These are phyloP conservation scores for Alternaria sp. DNA, from an alignment of 2,329 filamentous ascomycete species.

Conservation along the genomic window DNA sequence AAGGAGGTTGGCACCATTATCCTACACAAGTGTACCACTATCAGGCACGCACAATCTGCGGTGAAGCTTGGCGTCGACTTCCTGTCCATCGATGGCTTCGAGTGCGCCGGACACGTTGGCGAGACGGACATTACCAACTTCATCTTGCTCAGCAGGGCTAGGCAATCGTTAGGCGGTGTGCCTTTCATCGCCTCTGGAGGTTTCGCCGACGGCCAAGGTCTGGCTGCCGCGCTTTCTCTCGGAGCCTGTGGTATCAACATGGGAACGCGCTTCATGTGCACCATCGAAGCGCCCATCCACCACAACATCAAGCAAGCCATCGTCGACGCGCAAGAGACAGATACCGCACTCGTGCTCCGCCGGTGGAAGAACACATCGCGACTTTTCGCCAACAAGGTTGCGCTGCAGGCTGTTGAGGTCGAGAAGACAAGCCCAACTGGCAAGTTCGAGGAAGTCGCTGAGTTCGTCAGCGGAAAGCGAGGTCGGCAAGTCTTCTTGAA, in stretches of 20 bases:
- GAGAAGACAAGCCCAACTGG: conserved; percentile 83
- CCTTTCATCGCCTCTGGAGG: conserved; percentile 97
- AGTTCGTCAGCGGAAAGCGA: conserved; percentile 86
- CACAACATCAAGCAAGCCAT: conserved; percentile 93
- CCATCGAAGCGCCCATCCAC: conserved; percentile 90
- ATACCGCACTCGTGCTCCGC: conserved; percentile 86
- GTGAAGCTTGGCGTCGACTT: conserved; percentile 97
- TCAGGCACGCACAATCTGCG: conserved; percentile 88
- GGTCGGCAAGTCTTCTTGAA: conserved; percentile 91
- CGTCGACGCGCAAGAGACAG: conserved; percentile 84
- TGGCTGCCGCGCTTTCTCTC: conserved; percentile 87
- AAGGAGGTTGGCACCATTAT: conserved; percentile 81
- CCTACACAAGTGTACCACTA: conserved; percentile 97
- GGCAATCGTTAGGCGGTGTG: conserved; percentile 76
- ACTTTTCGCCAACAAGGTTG: conserved; percentile 89
- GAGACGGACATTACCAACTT: conserved; percentile 90
- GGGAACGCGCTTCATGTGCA: conserved; percentile 98
- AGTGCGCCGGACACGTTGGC: conserved; percentile 91
- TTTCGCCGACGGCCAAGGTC: conserved; percentile 91
- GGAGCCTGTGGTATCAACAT: conserved; percentile 97
- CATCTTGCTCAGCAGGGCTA: conserved; percentile 82
- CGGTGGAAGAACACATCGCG: conserved; percentile 93
- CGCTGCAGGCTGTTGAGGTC: conserved; percentile 78
- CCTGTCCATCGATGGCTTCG: conserved; percentile 94
- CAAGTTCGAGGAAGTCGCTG: conserved; percentile 87